Evolutionary conservation across 2,329 filamentous ascomycete genomes (phyloP).

Genomic region (Claviceps capensis): DNA sequence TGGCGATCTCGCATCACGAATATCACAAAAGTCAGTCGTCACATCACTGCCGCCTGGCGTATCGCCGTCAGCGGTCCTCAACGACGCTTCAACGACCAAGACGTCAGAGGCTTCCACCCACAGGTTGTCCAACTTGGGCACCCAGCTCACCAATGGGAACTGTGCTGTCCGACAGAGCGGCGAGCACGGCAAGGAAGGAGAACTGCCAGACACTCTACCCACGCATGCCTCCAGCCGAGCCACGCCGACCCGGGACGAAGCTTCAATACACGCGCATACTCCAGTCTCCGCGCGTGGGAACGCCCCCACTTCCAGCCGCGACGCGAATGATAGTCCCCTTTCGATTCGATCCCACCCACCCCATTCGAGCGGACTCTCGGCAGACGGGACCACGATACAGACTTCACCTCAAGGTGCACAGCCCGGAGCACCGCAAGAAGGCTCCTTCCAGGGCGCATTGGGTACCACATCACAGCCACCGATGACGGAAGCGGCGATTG

Average conservation of each 20-base stretch:
- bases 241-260: conserved; percentile 33
- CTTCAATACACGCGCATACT: conserved; percentile 46
- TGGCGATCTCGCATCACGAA: conserved; percentile 38
- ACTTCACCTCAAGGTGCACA: conserved; percentile 19
- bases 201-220: conserved; percentile 40
- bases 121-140: conserved; percentile 52
- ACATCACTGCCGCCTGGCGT: conserved; percentile 43
- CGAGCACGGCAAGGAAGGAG: conserved; percentile 19
- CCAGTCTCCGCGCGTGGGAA: conserved; percentile 32
- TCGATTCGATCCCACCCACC: conserved; percentile 23
- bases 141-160: conserved; percentile 57
- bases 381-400: conserved; percentile 16
- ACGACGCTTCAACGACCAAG: conserved; percentile 91
- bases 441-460: conserved; percentile 19
- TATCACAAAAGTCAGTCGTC: conserved; percentile 51
- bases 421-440: conserved; percentile 6
- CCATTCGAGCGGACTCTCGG: conserved; percentile 16
- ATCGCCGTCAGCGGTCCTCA: conserved; percentile 47
- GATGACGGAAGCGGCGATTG: conserved; percentile 35
- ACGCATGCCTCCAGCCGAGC: conserved; percentile 26
- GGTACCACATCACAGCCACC: conserved; percentile 28
- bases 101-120: conserved; percentile 57
- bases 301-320: conserved; percentile 11
- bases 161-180: conserved; percentile 31
- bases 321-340: conserved; percentile 20